phyloP scores from a whole-genome alignment of 78 protist genomes.

The Dictyostelium firmibasis region DNA sequence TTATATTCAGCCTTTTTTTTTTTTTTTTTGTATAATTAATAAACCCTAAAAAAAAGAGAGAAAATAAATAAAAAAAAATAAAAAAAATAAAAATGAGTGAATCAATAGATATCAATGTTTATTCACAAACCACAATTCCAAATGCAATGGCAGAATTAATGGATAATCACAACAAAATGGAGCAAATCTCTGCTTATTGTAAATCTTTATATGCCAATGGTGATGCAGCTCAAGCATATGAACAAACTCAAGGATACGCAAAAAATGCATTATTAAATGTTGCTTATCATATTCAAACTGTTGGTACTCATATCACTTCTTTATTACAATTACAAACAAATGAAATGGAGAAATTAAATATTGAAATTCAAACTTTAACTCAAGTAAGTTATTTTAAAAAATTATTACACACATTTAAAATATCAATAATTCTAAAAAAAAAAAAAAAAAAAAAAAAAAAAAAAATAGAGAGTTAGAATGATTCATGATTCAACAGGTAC shows the following conservation, averaged over 20 bases:
- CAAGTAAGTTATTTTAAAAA: slow-evolving; percentile 41
- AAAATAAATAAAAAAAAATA: too few relatives aligned
- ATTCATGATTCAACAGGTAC: slow-evolving; percentile 64
- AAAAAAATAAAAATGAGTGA: background rate
- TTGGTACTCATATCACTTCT: slow-evolving; percentile 60
- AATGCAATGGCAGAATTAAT: slow-evolving; percentile 39
- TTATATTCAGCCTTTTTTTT: too few relatives aligned
- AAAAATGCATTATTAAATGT: slow-evolving; percentile 69
- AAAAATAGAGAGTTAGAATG: slow-evolving; percentile 43
- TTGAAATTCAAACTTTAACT: slow-evolving; percentile 19
- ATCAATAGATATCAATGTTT: slow-evolving; percentile 28
- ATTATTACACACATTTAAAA: background rate
- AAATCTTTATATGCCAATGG: slow-evolving; percentile 39
- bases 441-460: too few relatives aligned
- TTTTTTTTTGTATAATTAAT: too few relatives aligned
- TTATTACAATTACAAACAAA: slow-evolving; percentile 36
- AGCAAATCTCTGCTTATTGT: slow-evolving; percentile 58
- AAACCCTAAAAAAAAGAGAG: background rate
- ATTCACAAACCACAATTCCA: slow-evolving; percentile 39
- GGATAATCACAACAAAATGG: slow-evolving; percentile 51
- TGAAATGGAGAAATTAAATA: slow-evolving; percentile 31
- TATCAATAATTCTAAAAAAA: too few relatives aligned
- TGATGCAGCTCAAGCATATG: slow-evolving; percentile 52
- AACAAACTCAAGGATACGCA: slow-evolving; percentile 69
- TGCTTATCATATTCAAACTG: slow-evolving; percentile 58